These are phyloP conservation scores for Glaciozyma martinii DNA, from an alignment of 768 basidiomycete species.

Conservation along the genomic window DNA sequence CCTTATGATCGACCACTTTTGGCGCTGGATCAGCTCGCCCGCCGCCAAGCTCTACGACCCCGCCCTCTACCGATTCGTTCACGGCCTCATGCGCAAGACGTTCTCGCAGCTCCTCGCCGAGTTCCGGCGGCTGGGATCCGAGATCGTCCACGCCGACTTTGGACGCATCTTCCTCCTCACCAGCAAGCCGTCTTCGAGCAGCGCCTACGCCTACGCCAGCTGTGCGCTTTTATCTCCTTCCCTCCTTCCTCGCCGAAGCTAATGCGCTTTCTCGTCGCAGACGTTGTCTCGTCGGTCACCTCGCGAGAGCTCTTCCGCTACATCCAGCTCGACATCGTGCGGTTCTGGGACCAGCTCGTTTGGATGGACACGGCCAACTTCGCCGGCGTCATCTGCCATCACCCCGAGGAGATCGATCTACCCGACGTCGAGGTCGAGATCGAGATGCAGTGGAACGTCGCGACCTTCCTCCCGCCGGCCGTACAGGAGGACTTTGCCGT, in stretches of 20 bases:
- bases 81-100: constrained; percentile 93
- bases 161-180: constrained; percentile 82
- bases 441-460: constrained; percentile 76
- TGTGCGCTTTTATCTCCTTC: constrained; percentile 37
- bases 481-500: constrained; percentile 67
- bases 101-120: constrained; percentile 95
- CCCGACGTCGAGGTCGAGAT: constrained; percentile 56
- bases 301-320: constrained; percentile 94
- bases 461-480: constrained; percentile 72
- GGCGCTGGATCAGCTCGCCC: constrained; percentile 88
- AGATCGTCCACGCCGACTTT: constrained; percentile 89
- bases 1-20: constrained; percentile 74
- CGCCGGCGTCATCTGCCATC: constrained; percentile 76
- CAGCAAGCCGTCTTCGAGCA: constrained; percentile 81
- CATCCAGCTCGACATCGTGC: constrained; percentile 70
- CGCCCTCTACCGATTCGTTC: constrained; percentile 81
- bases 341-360: constrained; percentile 85
- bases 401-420: constrained; percentile 43
- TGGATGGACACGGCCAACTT: constrained; percentile 95
- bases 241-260: too few relatives aligned
- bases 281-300: constrained; percentile 85
- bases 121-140: constrained; percentile 86
- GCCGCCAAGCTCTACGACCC: constrained; percentile 83
- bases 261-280: too few relatives aligned
- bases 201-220: constrained; percentile 88